Conservation (phyloP, 179 eudicot species). For the Sideroxylon spinosum region DNA sequence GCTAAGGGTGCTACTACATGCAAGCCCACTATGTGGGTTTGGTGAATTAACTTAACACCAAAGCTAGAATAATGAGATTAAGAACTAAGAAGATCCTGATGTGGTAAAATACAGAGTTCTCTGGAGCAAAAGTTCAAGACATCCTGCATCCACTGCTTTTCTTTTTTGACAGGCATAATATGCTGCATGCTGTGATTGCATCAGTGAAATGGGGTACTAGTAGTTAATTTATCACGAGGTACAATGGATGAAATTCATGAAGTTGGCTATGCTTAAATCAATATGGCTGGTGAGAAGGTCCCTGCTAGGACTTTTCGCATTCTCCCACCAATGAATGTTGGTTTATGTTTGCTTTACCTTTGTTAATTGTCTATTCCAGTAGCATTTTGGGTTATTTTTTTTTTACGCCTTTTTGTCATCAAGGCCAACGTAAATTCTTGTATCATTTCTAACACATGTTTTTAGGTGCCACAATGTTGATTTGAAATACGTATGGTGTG, state of each 20-base stretch:
- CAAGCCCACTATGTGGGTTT: too few species aligned
- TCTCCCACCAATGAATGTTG: neutral
- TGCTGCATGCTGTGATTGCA: neutral
- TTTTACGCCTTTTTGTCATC: neutral
- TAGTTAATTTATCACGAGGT: neutral
- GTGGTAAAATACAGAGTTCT: neutral
- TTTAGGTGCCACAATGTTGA: neutral
- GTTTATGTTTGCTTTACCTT: neutral
- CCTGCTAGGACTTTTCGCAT: neutral
- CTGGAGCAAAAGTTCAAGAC: too few species aligned
- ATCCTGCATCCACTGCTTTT: constrained; percentile 3
- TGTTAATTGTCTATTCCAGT: neutral
- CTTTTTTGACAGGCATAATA: neutral
- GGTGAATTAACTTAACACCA: too few species aligned
- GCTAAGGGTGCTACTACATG: too few species aligned
- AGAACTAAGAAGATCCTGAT: too few species aligned
- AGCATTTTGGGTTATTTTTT: too few species aligned
- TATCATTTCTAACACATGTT: too few species aligned
- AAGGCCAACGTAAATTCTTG: too few species aligned
- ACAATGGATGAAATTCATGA: neutral
- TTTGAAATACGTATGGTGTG: too few species aligned
- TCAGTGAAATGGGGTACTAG: too few species aligned
- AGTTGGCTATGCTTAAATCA: neutral
- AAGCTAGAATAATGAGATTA: too few species aligned
- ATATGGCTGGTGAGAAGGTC: neutral